phyloP scores from a whole-genome alignment of 2,329 filamentous ascomycete species.

The Lasiodiplodia theobromae region DNA sequence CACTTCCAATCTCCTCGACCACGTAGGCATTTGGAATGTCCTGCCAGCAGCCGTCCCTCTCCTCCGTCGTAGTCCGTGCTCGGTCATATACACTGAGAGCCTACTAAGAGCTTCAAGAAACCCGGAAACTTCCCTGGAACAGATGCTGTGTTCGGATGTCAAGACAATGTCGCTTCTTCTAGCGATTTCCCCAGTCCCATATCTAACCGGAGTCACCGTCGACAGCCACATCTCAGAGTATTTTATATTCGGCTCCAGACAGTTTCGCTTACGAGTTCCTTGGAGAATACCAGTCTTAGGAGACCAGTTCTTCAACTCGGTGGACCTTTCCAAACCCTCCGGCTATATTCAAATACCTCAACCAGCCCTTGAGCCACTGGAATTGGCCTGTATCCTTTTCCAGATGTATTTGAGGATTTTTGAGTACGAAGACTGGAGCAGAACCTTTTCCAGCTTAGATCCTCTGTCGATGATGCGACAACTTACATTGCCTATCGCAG shows the following conservation, averaged over 20 bases:
- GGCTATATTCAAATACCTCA: neutral
- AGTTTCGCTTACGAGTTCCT: slow-evolving; percentile 20
- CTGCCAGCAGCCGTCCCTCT: slow-evolving; percentile 57
- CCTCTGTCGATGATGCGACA: neutral
- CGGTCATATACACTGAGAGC: slow-evolving; percentile 59
- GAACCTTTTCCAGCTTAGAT: neutral
- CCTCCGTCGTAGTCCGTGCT: slow-evolving; percentile 52
- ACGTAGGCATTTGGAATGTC: slow-evolving; percentile 55
- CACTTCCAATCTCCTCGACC: slow-evolving; percentile 57
- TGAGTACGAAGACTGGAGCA: slow-evolving; percentile 4
- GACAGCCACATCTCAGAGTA: slow-evolving; percentile 11
- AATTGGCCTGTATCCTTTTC: neutral
- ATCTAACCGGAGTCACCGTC: neutral
- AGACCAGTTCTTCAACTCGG: neutral
- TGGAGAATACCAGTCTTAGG: neutral
- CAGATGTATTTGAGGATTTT: slow-evolving; percentile 12
- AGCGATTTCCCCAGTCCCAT: slow-evolving; percentile 40
- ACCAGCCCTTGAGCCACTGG: neutral
- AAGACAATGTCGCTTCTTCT: slow-evolving; percentile 54
- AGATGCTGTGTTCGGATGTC: slow-evolving; percentile 54
- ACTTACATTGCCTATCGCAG: neutral
- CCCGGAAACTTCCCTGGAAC: slow-evolving; percentile 44
- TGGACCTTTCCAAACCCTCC: neutral
- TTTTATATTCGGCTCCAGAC: neutral
- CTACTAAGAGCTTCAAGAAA: slow-evolving; percentile 44